phyloP scores from a whole-genome alignment of 257 asterid genomes.

The Solanum sitiens region DNA sequence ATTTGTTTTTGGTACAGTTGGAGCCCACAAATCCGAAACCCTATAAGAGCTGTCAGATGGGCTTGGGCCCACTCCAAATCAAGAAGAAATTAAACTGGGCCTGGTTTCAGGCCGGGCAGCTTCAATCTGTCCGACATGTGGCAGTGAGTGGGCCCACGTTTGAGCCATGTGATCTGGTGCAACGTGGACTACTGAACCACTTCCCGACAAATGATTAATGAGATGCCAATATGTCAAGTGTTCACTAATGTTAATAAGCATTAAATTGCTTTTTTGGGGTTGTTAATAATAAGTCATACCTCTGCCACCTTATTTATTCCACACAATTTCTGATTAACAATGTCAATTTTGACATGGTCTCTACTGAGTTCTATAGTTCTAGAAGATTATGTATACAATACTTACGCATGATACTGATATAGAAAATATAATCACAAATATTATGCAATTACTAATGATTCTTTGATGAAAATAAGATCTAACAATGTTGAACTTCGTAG shows the following conservation, averaged over 20 bases:
- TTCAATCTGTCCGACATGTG: not conserved
- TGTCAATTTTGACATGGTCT: not conserved
- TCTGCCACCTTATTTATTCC: not conserved
- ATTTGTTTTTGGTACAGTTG: not conserved
- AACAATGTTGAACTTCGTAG: rapidly evolving
- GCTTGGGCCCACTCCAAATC: not conserved
- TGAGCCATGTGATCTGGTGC: not conserved
- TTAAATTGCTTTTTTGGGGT: not conserved
- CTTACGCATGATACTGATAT: not conserved
- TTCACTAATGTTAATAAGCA: not conserved
- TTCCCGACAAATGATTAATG: not conserved
- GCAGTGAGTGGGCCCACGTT: not conserved
- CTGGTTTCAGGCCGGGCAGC: not conserved
- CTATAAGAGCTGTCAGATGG: not conserved
- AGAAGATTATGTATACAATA: not conserved
- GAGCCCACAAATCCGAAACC: not conserved
- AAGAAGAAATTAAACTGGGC: not conserved
- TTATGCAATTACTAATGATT: rapidly evolving
- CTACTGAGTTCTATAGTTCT: not conserved
- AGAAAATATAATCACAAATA: not conserved
- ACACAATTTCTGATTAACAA: not conserved
- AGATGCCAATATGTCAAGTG: not conserved
- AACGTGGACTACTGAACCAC: not conserved
- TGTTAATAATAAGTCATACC: not conserved
- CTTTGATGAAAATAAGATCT: too few relatives aligned